Percentiles rank a stretch among this genome's conserved stretches.
Evolutionary conservation across 768 basidiomycete genomes (phyloP).

Genomic region (Leccinum fibrillosum): DNA sequence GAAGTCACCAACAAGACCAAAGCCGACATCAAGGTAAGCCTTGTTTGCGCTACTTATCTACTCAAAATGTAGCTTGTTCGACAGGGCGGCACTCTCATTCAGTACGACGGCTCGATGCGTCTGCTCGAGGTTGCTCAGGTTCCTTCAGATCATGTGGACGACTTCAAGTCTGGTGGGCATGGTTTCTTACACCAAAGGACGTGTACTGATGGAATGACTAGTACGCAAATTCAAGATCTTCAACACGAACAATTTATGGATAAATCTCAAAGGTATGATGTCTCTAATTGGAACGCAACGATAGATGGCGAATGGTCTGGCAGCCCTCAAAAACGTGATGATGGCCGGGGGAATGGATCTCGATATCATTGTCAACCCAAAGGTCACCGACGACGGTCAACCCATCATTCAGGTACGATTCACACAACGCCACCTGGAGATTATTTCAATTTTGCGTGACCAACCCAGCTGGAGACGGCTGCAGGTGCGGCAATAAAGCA

Average conservation of each 20-base stretch:
- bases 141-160: slow-evolving; percentile 7
- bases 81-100: slow-evolving; percentile 82
- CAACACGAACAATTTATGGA: slow-evolving; percentile 84
- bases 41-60: not conserved
- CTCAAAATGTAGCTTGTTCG: not conserved
- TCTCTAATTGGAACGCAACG: not conserved
- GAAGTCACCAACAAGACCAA: slow-evolving; percentile 98
- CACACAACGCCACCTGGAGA: slow-evolving; percentile 1
- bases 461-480: slow-evolving; percentile 72
- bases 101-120: slow-evolving; percentile 54
- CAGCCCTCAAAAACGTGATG: slow-evolving; percentile 89
- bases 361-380: slow-evolving; percentile 93
- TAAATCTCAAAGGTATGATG: slow-evolving; percentile 66
- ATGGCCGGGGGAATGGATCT: slow-evolving; percentile 82
- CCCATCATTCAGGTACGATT: slow-evolving; percentile 68
- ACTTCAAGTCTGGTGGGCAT: slow-evolving; percentile 35
- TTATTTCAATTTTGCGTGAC: slow-evolving; percentile 1
- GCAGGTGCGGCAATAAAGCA: slow-evolving; percentile 94
- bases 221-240: slow-evolving; percentile 93
- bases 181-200: not conserved
- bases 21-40: slow-evolving; percentile 59
- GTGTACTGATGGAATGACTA: slow-evolving; percentile 17
- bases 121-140: slow-evolving; percentile 12
- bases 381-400: slow-evolving; percentile 82
- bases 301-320: not conserved